These are phyloP conservation scores for Phoma sp. DNA, from an alignment of 2,329 filamentous ascomycete genomes.

Conservation along the genomic window DNA sequence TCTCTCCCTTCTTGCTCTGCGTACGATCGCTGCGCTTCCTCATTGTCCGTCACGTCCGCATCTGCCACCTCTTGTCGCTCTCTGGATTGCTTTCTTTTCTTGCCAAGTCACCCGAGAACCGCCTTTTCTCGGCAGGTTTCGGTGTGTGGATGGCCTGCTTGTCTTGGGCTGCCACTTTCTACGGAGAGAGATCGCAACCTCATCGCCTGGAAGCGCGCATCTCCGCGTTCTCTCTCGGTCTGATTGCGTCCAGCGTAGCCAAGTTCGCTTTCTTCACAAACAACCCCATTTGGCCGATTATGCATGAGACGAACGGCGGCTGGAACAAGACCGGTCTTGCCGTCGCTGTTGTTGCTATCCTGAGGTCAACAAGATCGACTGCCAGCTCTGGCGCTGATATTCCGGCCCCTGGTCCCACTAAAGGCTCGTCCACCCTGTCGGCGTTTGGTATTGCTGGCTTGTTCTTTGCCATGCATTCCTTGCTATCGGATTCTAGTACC, in stretches of 20 bases:
- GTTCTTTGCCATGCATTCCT: conserved; percentile 87
- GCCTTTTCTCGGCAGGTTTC: conserved; percentile 82
- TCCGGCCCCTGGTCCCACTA: conserved; percentile 61
- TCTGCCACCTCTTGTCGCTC: conserved; percentile 78
- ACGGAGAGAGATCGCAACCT: conserved; percentile 75
- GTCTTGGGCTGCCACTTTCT: conserved; percentile 82
- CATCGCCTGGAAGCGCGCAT: conserved; percentile 81
- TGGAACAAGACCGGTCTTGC: conserved; percentile 85
- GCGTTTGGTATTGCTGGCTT: conserved; percentile 81
- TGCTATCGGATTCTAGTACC: conserved; percentile 95
- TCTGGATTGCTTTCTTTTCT: conserved; percentile 80
- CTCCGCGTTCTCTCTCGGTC: conserved; percentile 78
- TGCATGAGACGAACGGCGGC: conserved; percentile 87
- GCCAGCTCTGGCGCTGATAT: conserved; percentile 55
- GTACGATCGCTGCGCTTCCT: conserved; percentile 72
- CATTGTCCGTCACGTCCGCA: conserved; percentile 70
- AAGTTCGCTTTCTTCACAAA: conserved; percentile 96
- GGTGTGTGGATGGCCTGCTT: conserved; percentile 81
- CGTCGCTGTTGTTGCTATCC: conserved; percentile 75
- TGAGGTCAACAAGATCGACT: conserved; percentile 74
- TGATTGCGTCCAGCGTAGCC: conserved; percentile 83
- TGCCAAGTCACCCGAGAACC: conserved; percentile 71
- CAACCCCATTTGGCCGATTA: conserved; percentile 95
- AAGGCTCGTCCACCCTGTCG: conserved; percentile 72
- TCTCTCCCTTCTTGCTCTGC: conserved; percentile 80